Evolutionary conservation across 2,329 filamentous ascomycete genomes (phyloP).

Genomic region (Tolypocladium capitatum): DNA sequence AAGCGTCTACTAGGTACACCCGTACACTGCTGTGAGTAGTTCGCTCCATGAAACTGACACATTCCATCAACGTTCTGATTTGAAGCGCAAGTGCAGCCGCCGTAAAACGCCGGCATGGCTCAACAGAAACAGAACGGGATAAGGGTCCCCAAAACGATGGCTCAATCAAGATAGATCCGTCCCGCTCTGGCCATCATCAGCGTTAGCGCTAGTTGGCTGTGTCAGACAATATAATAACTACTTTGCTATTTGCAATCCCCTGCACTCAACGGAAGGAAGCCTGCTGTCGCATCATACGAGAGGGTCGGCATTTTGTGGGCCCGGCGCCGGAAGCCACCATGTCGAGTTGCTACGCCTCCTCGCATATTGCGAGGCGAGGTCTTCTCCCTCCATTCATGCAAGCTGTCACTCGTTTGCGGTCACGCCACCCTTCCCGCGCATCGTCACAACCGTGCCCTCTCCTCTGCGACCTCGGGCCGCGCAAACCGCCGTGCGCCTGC

Average conservation of each 20-base stretch:
- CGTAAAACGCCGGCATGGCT: not conserved
- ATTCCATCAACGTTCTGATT: constrained; percentile 5
- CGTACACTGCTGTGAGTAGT: constrained; percentile 16
- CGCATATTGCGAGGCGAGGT: not conserved
- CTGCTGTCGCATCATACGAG: not conserved
- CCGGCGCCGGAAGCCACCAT: constrained; percentile 5
- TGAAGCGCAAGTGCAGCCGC: not conserved
- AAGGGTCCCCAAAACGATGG: not conserved
- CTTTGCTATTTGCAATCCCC: not conserved
- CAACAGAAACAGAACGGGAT: not conserved
- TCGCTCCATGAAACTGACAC: constrained; percentile 16
- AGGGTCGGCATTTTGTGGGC: constrained; percentile 5
- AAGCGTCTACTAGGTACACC: constrained; percentile 23
- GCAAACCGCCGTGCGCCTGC: not conserved
- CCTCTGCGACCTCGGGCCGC: not conserved
- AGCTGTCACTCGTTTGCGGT: not conserved
- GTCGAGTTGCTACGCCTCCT: not conserved
- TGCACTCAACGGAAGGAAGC: too few relatives aligned
- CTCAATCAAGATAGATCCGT: too few relatives aligned
- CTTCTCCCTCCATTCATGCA: too few relatives aligned
- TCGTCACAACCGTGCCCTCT: not conserved
- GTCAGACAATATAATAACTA: too few relatives aligned
- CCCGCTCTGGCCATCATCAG: too few relatives aligned
- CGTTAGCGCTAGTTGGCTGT: too few relatives aligned
- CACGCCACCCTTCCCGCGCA: not conserved